Conservation (phyloP, 2,329 filamentous ascomycete genomes). For the Calonectria pseudoturangicola region DNA sequence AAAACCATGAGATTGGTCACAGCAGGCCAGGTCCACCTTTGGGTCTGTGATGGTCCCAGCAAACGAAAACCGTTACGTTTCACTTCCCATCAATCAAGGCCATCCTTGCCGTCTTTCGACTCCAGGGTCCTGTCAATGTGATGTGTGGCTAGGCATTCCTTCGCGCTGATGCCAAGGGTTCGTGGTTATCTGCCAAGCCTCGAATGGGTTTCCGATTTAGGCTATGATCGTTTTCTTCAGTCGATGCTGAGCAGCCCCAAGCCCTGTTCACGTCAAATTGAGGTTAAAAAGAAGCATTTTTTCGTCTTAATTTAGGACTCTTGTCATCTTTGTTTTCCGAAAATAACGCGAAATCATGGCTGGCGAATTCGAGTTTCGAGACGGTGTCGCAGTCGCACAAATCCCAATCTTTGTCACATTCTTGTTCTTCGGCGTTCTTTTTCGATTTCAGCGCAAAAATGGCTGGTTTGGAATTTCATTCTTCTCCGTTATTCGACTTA, state of each 20-base stretch:
- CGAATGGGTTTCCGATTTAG: slow-evolving; percentile 13
- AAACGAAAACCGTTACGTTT: background rate
- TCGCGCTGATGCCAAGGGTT: background rate
- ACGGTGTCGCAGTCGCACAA: slow-evolving; percentile 4
- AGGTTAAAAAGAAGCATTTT: slow-evolving; percentile 10
- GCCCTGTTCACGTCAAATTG: background rate
- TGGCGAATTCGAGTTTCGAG: background rate
- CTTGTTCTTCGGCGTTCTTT: background rate
- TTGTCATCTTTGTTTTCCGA: background rate
- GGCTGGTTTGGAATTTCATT: slow-evolving; percentile 12
- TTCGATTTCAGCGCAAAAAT: slow-evolving; percentile 2
- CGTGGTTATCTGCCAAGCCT: background rate
- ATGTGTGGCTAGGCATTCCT: background rate
- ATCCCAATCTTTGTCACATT: background rate
- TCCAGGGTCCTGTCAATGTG: background rate
- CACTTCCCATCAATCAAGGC: no score
- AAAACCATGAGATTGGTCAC: no score
- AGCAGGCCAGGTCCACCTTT: no score
- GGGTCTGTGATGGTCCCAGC: background rate
- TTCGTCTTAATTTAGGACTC: background rate
- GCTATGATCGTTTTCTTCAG: background rate
- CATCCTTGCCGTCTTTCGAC: background rate
- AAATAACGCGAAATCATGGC: slow-evolving; percentile 1
- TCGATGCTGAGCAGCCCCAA: background rate
- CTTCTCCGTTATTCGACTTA: background rate